Evolutionary conservation across 805 yeast genomes (phyloP), one percentile per base, ranked within the genome.

Genomic region (Helenozyma baotianmanensis): DNA sequence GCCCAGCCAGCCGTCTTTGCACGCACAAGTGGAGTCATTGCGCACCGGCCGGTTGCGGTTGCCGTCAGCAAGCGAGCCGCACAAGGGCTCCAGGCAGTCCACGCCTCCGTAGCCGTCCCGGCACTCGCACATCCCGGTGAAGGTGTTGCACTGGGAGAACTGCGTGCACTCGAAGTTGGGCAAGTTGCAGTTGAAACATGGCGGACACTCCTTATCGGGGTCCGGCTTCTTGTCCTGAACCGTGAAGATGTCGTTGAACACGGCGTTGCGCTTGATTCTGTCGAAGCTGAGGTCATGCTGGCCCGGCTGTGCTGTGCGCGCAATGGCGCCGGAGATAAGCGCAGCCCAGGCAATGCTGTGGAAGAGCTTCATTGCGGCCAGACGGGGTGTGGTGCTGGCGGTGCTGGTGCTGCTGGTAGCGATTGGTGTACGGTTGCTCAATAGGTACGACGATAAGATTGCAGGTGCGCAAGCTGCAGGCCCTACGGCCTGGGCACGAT

Each of bases 111-210:
- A 92, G 0, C 98, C 98, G 23, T 77, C 79, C 26, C 86, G 75
- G 62, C 98, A 92, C 33, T 85, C 94, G 64, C 98, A 92, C 52
- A 80, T 72, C 1, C 98, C 98, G 4, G 90, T 84, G 58, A 68
- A 86, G 21, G 81, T 74, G 56, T 92, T 85, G 62, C 98, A 92
- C n/a, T 60, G 60, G 17, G 95, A 88, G 52, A 80, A 92, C 50
- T 92, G 98, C 38, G 83, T 77, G 59, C 98, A 92, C 42, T 79
- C 81, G 50, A 84, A 88, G 42, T 88, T 82, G 2, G 97, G 95
- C 9, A 88, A 69, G 70, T 87, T 83, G 65, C 98, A 92, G 59
- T 92, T 90, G 74, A 92, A 92, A 51, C 97, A 85, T 0, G 95
- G 95, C 0, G 95, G 95, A 50, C 95, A 85, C 4, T 35, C 38